These are phyloP conservation scores for Digitaria exilis DNA, from an alignment of 202 grass and related monocot species.

Conservation along the genomic window DNA sequence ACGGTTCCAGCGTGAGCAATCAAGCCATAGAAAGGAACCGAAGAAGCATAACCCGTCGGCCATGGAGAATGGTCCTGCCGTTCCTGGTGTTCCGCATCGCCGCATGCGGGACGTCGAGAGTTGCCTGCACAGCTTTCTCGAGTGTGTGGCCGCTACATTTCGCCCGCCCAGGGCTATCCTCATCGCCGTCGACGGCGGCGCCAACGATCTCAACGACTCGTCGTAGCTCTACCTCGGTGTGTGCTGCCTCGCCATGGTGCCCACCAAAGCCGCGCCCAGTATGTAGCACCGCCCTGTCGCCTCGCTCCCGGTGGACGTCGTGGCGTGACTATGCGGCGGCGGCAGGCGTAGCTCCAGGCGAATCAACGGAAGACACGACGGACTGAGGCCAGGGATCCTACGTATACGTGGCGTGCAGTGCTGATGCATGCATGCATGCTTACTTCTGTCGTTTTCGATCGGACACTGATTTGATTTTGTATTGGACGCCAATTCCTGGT, in stretches of 20 bases:
- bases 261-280: conserved; percentile 48
- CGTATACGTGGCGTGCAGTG: too few species aligned
- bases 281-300: conserved; percentile 35
- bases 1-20: too few species aligned
- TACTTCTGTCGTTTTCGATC: too few species aligned
- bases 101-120: conserved; percentile 23
- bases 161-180: conserved; percentile 42
- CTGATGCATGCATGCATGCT: too few species aligned
- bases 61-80: conserved; percentile 59
- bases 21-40: too few species aligned
- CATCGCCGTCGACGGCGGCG: conserved; percentile 47
- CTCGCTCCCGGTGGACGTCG: too few species aligned
- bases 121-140: conserved; percentile 26
- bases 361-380: too few species aligned
- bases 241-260: conserved; percentile 34
- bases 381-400: too few species aligned
- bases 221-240: conserved; percentile 47
- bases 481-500: too few species aligned
- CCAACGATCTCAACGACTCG: conserved; percentile 61
- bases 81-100: conserved; percentile 62
- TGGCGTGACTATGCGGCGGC: too few species aligned
- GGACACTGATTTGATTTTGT: too few species aligned
- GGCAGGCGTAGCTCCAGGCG: too few species aligned
- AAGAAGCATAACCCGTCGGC: neutral
- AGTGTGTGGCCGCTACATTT: conserved; percentile 33